Conservation (phyloP, 2,329 filamentous ascomycete species). For the Colletotrichum paranaense region DNA sequence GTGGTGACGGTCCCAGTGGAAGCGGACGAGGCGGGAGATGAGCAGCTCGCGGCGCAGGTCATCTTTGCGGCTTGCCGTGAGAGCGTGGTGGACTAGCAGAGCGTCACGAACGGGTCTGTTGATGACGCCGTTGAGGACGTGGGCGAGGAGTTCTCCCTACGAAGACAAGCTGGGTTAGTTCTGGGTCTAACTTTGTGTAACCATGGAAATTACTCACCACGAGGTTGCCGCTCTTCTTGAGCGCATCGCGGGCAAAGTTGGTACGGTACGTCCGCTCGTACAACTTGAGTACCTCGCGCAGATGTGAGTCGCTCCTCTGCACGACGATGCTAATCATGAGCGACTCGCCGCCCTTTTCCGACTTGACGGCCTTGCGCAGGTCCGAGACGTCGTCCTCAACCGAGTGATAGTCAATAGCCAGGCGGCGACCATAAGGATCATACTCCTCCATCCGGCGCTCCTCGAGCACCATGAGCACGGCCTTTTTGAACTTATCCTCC, state of each 20-base stretch:
- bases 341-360: slow-evolving; percentile 85
- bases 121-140: slow-evolving; percentile 96
- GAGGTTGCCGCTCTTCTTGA: slow-evolving; percentile 90
- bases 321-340: slow-evolving; percentile 89
- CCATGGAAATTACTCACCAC: slow-evolving; percentile 73
- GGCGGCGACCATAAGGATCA: slow-evolving; percentile 69
- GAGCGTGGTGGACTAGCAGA: slow-evolving; percentile 88
- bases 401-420: slow-evolving; percentile 68
- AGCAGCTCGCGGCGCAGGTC: slow-evolving; percentile 84
- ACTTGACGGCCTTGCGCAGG: slow-evolving; percentile 74
- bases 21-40: slow-evolving; percentile 85
- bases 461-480: slow-evolving; percentile 85
- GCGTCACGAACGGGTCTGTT: slow-evolving; percentile 95
- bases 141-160: slow-evolving; percentile 92
- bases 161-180: slow-evolving; percentile 18
- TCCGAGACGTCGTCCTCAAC: slow-evolving; percentile 79
- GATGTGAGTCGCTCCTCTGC: slow-evolving; percentile 81
- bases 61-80: slow-evolving; percentile 79
- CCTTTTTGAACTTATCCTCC: slow-evolving; percentile 95
- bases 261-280: slow-evolving; percentile 80
- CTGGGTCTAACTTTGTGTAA: not conserved
- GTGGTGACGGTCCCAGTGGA: slow-evolving; percentile 92
- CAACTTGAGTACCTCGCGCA: slow-evolving; percentile 80
- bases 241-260: slow-evolving; percentile 89
- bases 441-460: slow-evolving; percentile 85